These are phyloP conservation scores for Candida orba DNA, from an alignment of 805 yeast genomes.

Conservation along the genomic window DNA sequence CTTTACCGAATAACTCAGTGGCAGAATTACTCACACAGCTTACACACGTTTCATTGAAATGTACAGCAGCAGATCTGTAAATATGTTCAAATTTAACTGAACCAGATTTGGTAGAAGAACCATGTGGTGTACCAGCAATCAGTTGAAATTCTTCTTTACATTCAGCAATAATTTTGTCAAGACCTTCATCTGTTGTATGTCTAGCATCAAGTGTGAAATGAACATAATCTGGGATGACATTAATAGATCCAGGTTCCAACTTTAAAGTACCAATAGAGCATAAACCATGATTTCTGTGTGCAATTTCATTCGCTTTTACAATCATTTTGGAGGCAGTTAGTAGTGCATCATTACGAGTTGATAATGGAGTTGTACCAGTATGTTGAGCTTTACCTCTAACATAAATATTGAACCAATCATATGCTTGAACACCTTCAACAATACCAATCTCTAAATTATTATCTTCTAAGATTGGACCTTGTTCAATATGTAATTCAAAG, in stretches of 20 bases:
- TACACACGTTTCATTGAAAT: conserved; percentile 46
- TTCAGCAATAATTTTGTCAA: conserved; percentile 32
- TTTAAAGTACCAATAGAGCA: conserved; percentile 53
- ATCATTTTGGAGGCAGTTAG: conserved; percentile 53
- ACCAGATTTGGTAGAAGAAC: conserved; percentile 24
- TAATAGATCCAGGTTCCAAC: conserved; percentile 53
- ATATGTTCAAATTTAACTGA: conserved; percentile 36
- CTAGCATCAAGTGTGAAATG: conserved; percentile 56
- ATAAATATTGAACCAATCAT: conserved; percentile 51
- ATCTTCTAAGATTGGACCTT: conserved; percentile 64
- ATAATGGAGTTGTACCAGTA: conserved; percentile 68
- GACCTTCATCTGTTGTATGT: conserved; percentile 40
- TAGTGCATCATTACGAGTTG: conserved; percentile 53
- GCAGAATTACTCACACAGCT: conserved; percentile 48
- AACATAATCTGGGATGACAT: conserved; percentile 60
- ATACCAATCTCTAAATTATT: conserved; percentile 52
- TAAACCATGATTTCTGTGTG: conserved; percentile 43
- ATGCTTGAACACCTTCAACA: conserved; percentile 62
- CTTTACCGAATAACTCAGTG: conserved; percentile 38
- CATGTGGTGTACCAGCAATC: conserved; percentile 18
- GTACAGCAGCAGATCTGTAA: conserved; percentile 47
- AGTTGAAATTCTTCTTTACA: conserved; percentile 30
- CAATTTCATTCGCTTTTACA: conserved; percentile 47
- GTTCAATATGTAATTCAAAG: conserved; percentile 71
- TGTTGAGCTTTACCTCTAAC: conserved; percentile 61